Percentiles rank a stretch among this genome's conserved stretches.
phyloP scores from a whole-genome alignment of 2,329 filamentous ascomycete genomes.

The Trichophyton benhamiae region DNA sequence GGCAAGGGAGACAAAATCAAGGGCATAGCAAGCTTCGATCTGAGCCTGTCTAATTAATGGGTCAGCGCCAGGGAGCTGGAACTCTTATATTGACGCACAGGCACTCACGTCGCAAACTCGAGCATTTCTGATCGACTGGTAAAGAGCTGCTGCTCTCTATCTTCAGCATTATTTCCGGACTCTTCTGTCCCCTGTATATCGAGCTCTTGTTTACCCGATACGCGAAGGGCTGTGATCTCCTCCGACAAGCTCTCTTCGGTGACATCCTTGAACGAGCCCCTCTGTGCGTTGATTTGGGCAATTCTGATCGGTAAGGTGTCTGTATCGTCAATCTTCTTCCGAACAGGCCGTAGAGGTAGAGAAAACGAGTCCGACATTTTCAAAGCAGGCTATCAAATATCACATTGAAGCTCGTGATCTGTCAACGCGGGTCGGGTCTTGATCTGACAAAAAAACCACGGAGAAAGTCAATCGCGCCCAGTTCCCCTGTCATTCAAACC shows the following conservation, averaged over 20 bases:
- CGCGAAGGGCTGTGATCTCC: slow-evolving; percentile 44
- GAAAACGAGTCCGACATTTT: slow-evolving; percentile 32
- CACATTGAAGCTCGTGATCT: too few relatives aligned
- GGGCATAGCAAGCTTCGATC: slow-evolving; percentile 47
- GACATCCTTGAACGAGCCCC: slow-evolving; percentile 69
- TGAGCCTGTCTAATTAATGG: slow-evolving; percentile 29
- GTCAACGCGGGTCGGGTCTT: too few relatives aligned
- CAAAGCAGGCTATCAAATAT: background rate
- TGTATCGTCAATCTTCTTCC: slow-evolving; percentile 9
- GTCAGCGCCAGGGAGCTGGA: background rate
- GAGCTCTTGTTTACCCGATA: slow-evolving; percentile 37
- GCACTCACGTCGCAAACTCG: slow-evolving; percentile 31
- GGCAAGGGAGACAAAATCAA: slow-evolving; percentile 74
- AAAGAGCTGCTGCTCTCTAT: slow-evolving; percentile 31
- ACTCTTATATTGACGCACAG: background rate
- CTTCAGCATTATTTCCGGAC: slow-evolving; percentile 26
- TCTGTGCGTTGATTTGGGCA: slow-evolving; percentile 62
- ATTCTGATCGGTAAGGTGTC: slow-evolving; percentile 60
- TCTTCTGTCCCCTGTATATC: slow-evolving; percentile 25
- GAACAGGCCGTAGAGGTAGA: slow-evolving; percentile 50
- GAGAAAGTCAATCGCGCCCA: too few relatives aligned
- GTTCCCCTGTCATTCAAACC: too few relatives aligned
- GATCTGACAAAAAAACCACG: too few relatives aligned
- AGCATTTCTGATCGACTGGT: slow-evolving; percentile 35
- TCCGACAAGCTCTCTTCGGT: slow-evolving; percentile 59